Conservation (phyloP, 2,329 filamentous ascomycete species). For the Endoconidiophora laricicola region DNA sequence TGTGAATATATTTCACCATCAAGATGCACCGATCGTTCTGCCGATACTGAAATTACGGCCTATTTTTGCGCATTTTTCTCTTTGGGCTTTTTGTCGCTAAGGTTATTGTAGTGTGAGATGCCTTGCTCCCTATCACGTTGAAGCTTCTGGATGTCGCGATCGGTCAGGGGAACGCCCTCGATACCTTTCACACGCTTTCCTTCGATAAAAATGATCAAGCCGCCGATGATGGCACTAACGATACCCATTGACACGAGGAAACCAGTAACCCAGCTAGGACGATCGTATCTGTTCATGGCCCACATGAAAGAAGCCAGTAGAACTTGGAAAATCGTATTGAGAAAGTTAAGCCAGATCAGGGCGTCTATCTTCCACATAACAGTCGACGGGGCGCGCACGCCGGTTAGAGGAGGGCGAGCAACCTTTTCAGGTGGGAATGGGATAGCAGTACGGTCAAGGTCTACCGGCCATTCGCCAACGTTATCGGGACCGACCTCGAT, state of each 20-base stretch:
- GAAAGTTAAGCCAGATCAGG: slow-evolving; percentile 61
- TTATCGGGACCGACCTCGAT: slow-evolving; percentile 35
- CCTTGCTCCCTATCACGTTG: slow-evolving; percentile 36
- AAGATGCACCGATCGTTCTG: not conserved
- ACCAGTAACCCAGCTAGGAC: slow-evolving; percentile 68
- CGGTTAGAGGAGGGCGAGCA: slow-evolving; percentile 53
- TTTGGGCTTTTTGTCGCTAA: slow-evolving; percentile 34
- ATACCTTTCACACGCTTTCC: slow-evolving; percentile 54
- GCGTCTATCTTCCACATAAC: slow-evolving; percentile 61
- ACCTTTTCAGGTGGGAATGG: slow-evolving; percentile 48
- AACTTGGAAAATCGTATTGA: slow-evolving; percentile 64
- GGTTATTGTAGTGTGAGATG: slow-evolving; percentile 41
- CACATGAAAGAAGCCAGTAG: slow-evolving; percentile 69
- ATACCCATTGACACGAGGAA: slow-evolving; percentile 59
- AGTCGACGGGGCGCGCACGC: slow-evolving; percentile 50
- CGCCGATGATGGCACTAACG: slow-evolving; percentile 47
- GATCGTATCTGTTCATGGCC: slow-evolving; percentile 52
- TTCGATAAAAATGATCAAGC: slow-evolving; percentile 53
- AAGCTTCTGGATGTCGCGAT: slow-evolving; percentile 35
- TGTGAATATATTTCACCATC: not conserved
- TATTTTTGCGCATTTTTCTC: slow-evolving; percentile 21
- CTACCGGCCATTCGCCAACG: slow-evolving; percentile 24
- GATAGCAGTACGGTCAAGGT: slow-evolving; percentile 23
- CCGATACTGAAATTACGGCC: not conserved
- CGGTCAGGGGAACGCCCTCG: slow-evolving; percentile 51